Evolutionary conservation across 2,329 filamentous ascomycete species (phyloP), one percentile per base, ranked within the genome.

Genomic region (Orbilia brochopaga): DNA sequence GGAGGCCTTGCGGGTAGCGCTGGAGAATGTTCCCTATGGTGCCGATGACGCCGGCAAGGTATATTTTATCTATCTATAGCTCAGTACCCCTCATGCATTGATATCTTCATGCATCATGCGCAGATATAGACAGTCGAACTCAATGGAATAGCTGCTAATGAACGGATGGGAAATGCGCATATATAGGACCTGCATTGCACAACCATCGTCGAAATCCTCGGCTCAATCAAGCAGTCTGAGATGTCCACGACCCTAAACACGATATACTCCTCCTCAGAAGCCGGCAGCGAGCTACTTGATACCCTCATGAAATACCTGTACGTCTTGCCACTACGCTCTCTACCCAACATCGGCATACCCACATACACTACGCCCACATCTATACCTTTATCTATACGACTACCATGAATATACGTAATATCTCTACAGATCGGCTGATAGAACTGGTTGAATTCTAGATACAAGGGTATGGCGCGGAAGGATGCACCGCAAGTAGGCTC

Each of bases 271-370:
- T 69, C 87, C 88, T 10, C 86, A 90, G 56, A 72, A 65, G 90
- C 90, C 73, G 94, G 94, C 27, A 87, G 86, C 73, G 94, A 97
- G 81, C 85, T 90, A 73, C 82, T 96, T 75, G 94, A 99, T 80
- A 91, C 93, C 57, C 82, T 99, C 79, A 96, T 96, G 90, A 99
- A 99, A 83, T 99, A 97, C 81, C 83, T 97, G 87, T 97, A 86
- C 78, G 89, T 83, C 19, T 21, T 4, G 5, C 40, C 11, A 21
- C 13, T 6, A 7, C 23, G 7, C 7, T 7, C 7, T 50, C 46
- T 19, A 50, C 10, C n/a, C n/a, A n/a, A n/a, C n/a, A 8, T 48
- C 65, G 51, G 23, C 13, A 8, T 32, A 32, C 4, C 27, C 27
- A 8, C 8, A 32, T 32, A 15, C 15, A 5, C 44, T 8, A 23